Base-by-base conservation (phyloP, 202 grass and related monocot genomes). In the Musa balbisiana region DNA sequence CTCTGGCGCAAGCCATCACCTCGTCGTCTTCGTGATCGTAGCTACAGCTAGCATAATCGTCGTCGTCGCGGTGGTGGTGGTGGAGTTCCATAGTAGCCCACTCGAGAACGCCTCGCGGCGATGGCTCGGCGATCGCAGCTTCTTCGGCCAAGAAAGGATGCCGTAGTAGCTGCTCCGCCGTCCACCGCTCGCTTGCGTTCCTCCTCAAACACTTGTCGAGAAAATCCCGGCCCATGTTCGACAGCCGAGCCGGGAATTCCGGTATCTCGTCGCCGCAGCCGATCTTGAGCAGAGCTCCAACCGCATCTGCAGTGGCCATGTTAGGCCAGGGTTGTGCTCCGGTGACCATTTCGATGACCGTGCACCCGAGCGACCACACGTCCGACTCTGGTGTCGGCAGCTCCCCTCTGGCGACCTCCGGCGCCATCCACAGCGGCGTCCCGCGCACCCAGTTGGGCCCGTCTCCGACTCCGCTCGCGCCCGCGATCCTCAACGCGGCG, bases 281-380 rank as follows among this genome's bases (percentile, higher is more conserved):
- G 23, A 98, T 73, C 14, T 49, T 73, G 73, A 93, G 49, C 43
- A 98, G 64, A 70, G 89, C 82, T 53, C 82, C 83, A 52, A 80
- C 75, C 24, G 66, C 76, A 83, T 72, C 85, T 74, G 59, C 69
- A 52, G 51, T 3, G 14, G n/a, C 64, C 13, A 87, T 60, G 50
- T 88, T 82, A n/a, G 78, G 76, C 94, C 94, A 98, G 2, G 88
- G 94, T 11, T 82, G 84, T 22, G 26, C 76, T 14, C 94, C 94
- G 0, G 86, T 86, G 62, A 80, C 66, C 77, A 93, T 89, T 84
- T 98, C 94, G 49, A 98, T 81, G 53, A 92, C 84, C 10, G 94
- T 98, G 80, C 94, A 98, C 2, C 90, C 94, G 19, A 98, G 87
- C 6, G 94, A 87, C 94, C 94, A 98, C 1, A 97, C 79, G 77